Percentiles rank a stretch among this genome's conserved stretches.
phyloP scores from a whole-genome alignment of 192 early-diverging fungal genomes.

The Entomortierella parvispora region DNA sequence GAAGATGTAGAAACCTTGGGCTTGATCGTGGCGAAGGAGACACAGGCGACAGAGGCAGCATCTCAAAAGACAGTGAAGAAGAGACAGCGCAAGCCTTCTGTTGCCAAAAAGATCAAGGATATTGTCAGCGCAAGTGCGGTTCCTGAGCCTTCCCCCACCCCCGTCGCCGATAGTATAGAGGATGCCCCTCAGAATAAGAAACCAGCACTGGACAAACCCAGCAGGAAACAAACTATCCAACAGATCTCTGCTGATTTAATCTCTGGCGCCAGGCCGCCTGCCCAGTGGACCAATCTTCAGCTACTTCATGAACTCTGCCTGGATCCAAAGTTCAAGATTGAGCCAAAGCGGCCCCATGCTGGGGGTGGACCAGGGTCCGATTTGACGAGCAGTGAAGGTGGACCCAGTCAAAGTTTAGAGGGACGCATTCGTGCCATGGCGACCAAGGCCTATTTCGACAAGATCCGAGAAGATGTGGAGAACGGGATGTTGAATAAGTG shows the following conservation, averaged over 20 bases:
- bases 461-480: constrained; percentile 66
- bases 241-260: constrained; percentile 15
- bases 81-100: constrained; percentile 3
- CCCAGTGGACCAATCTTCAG: constrained; percentile 67
- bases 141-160: background rate
- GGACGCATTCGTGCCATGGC: constrained; percentile 67
- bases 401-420: constrained; percentile 55
- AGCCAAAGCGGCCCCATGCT: constrained; percentile 14
- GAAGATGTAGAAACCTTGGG: background rate
- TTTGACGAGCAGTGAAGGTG: background rate
- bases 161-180: background rate
- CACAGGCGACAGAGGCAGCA: background rate
- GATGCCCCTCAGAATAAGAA: background rate
- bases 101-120: background rate
- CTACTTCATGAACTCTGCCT: constrained; percentile 82
- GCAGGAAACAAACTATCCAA: background rate
- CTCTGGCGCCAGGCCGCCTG: constrained; percentile 51
- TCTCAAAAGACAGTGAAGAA: background rate
- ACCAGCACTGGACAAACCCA: background rate
- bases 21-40: background rate
- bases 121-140: too few relatives aligned
- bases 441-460: constrained; percentile 78
- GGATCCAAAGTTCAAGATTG: constrained; percentile 76
- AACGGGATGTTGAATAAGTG: constrained; percentile 56
- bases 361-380: background rate